phyloP scores from a whole-genome alignment of 1,139 yeast species.

The Taphrina communis region DNA sequence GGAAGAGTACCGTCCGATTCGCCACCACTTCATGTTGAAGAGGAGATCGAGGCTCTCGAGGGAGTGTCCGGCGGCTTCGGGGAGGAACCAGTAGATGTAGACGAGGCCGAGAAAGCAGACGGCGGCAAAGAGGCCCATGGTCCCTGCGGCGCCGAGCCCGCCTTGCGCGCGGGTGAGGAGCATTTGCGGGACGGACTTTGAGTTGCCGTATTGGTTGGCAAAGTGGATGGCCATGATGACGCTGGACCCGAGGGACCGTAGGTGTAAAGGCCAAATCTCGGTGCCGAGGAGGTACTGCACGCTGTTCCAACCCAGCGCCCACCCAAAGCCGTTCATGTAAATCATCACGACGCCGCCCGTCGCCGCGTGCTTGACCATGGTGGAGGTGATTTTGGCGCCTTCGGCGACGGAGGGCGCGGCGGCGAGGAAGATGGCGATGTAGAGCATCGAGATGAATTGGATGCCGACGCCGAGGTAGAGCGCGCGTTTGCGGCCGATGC shows the following conservation, averaged over 20 bases:
- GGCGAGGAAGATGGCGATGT: constrained; percentile 58
- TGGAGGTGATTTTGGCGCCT: constrained; percentile 8
- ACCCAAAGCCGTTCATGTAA: constrained; percentile 62
- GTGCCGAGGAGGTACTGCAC: constrained; percentile 59
- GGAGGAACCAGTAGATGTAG: constrained; percentile 37
- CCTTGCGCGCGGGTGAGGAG: constrained; percentile 31
- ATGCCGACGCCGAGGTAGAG: constrained; percentile 55
- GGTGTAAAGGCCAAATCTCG: constrained; percentile 62
- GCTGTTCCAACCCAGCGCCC: constrained; percentile 69
- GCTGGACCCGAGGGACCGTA: constrained; percentile 63
- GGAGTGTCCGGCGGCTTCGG: constrained; percentile 35
- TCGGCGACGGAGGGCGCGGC: constrained; percentile 53
- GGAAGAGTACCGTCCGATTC: constrained; percentile 25
- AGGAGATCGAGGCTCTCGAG: constrained; percentile 33
- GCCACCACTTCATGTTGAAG: constrained; percentile 35
- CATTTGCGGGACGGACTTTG: constrained; percentile 35
- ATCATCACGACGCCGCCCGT: constrained; percentile 47
- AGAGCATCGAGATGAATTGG: constrained; percentile 51
- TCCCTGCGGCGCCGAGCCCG: constrained; percentile 33
- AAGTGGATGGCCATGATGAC: constrained; percentile 65
- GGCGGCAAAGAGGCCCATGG: constrained; percentile 32
- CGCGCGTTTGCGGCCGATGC: constrained; percentile 58
- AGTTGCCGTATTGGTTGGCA: constrained; percentile 58
- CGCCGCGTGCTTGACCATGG: constrained; percentile 28
- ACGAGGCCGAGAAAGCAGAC: constrained; percentile 37